phyloP scores from a whole-genome alignment of 2,329 filamentous ascomycete species.

The Penicillium sp. region DNA sequence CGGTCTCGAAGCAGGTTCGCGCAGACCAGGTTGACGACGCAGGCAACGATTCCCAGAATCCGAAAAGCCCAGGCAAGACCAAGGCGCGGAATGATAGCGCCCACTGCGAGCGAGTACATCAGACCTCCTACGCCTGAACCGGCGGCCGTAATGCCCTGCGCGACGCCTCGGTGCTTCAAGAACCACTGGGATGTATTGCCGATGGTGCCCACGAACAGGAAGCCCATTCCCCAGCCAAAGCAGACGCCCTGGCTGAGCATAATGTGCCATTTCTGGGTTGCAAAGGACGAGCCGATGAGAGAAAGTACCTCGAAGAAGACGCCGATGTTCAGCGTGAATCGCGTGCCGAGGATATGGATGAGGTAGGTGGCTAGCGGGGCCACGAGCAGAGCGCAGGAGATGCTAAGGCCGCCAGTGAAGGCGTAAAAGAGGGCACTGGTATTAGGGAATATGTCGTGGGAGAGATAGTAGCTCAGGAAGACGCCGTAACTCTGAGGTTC shows the following conservation, averaged over 20 bases:
- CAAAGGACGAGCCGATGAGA: conserved; percentile 55
- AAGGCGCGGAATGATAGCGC: conserved; percentile 53
- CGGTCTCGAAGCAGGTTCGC: conserved; percentile 54
- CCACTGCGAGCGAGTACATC: conserved; percentile 54
- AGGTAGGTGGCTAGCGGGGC: conserved; percentile 53
- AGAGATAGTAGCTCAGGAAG: conserved; percentile 57
- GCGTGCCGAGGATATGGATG: conserved; percentile 51
- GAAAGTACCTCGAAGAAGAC: conserved; percentile 51
- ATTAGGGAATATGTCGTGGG: conserved; percentile 51
- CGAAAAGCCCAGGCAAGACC: conserved; percentile 59
- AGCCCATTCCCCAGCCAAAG: conserved; percentile 60
- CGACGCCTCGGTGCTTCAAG: conserved; percentile 51
- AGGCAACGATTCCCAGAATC: conserved; percentile 53
- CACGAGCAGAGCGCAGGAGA: conserved; percentile 54
- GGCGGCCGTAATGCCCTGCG: conserved; percentile 55
- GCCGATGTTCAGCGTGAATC: conserved; percentile 52
- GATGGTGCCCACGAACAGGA: conserved; percentile 55
- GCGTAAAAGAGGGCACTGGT: conserved; percentile 54
- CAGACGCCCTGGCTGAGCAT: conserved; percentile 58
- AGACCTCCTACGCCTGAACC: conserved; percentile 58
- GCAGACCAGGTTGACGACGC: conserved; percentile 50
- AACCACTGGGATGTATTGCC: conserved; percentile 60
- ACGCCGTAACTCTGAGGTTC: conserved; percentile 47
- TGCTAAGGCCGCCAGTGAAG: conserved; percentile 57
- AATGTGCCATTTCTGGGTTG: conserved; percentile 54